Conservation (phyloP, 306 rosid genomes). For the Cyamopsis tetragonoloba region DNA sequence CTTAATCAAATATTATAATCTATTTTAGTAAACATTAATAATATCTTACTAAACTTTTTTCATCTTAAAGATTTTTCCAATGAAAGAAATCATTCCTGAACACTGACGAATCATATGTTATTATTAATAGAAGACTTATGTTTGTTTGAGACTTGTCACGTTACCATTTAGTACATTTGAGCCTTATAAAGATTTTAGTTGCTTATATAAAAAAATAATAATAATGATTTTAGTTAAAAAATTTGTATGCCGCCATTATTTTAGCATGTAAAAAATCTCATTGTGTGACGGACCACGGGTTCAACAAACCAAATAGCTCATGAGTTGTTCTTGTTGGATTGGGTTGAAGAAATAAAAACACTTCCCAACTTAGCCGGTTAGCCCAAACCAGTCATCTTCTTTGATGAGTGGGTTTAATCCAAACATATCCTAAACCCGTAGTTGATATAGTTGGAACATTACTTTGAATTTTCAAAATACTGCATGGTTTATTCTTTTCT, state of each 20-base stretch:
- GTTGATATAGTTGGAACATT: not conserved
- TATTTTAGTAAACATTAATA: too few relatives aligned
- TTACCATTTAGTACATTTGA: not conserved
- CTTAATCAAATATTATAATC: too few relatives aligned
- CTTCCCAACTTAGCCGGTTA: not conserved
- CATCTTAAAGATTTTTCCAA: too few relatives aligned
- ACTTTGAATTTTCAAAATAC: not conserved
- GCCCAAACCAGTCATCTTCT: not conserved
- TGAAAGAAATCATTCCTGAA: too few relatives aligned
- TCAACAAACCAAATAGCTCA: not conserved
- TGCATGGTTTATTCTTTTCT: not conserved
- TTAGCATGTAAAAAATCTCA: not conserved
- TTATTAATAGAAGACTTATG: too few relatives aligned
- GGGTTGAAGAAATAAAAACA: not conserved
- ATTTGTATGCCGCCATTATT: not conserved
- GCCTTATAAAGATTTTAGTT: not conserved
- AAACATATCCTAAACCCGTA: not conserved
- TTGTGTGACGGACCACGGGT: not conserved
- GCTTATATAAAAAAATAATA: too few relatives aligned
- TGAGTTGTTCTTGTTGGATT: not conserved
- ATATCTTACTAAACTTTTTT: too few relatives aligned
- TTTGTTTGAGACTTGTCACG: not conserved
- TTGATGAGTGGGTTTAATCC: not conserved
- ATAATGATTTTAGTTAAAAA: not conserved
- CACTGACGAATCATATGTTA: too few relatives aligned